phyloP scores from a whole-genome alignment of 169 alveolate species.

The Cryptosporidium meleagridis region DNA sequence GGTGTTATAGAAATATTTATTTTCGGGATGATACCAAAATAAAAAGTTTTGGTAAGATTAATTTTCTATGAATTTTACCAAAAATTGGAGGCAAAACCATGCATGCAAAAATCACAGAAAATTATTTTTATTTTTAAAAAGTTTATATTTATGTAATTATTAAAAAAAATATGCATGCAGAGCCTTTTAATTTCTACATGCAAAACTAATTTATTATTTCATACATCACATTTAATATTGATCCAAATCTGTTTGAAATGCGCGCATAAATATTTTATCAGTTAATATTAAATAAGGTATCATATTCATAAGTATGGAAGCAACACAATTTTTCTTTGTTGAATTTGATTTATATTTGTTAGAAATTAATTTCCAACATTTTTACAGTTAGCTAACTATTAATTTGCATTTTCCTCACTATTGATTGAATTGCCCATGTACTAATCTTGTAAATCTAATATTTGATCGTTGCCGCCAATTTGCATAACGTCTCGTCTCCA shows the following conservation, averaged over 20 bases:
- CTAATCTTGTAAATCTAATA: background rate
- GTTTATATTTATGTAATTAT: background rate
- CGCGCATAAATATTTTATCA: background rate
- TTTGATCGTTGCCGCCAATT: slow-evolving; percentile 25
- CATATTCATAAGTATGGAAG: background rate
- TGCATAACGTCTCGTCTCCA: slow-evolving; percentile 59
- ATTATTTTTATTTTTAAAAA: too few species aligned
- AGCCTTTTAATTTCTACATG: background rate
- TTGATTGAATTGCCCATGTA: background rate
- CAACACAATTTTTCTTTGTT: too few species aligned
- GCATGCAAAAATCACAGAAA: background rate
- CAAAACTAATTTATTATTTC: background rate
- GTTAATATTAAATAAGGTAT: background rate
- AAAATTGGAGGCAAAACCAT: background rate
- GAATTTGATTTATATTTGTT: background rate
- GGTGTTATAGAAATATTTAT: background rate
- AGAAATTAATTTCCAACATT: background rate
- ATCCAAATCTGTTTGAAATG: background rate
- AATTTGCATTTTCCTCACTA: background rate
- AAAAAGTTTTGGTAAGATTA: too few species aligned
- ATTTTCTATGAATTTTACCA: too few species aligned
- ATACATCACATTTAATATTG: too few species aligned
- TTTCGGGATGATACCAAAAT: too few species aligned
- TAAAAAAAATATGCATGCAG: background rate
- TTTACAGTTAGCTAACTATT: background rate